Evolutionary conservation across 306 rosid genomes (phyloP), one percentile per base, ranked within the genome.

Genomic region (Ziziphus jujuba): DNA sequence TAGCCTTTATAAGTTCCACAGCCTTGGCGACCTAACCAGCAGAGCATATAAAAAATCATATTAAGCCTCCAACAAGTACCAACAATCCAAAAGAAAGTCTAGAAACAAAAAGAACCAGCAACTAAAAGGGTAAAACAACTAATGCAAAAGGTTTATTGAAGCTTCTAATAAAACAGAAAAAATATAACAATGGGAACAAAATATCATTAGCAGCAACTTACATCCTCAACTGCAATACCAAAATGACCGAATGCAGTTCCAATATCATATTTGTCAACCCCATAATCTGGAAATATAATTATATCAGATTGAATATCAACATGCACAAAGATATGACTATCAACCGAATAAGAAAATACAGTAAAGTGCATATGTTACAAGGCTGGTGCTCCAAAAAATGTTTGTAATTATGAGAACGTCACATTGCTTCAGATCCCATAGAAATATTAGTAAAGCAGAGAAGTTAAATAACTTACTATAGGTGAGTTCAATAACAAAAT

Each of bases 151-250:
- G 24, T 57, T 64, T 51, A 44, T 19, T 69, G 72, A 11, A 64
- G 71, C 52, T 21, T 17, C 49, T 35, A 68, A 24, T 6, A 61
- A 49, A 69, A 47, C 28, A 36, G 25, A 75, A 54, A 68, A 48
- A 50, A 66, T 62, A 43, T 52, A 65, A 70, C 34, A 21, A 69
- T 55, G 48, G 21, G 36, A 5, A 50, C 2, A 67, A 5, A 61
- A 58, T 56, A 40, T 73, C 56, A 23, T 54, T 36, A 73, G 43
- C 6, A 45, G 33, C n/a, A 70, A 79, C 99, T 84, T 72, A 95
- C 99, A 86, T 95, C 96, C 78, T 90, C 97, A 72, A 95, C 87
- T 40, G 97, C 96, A 73, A 95, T 36, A 57, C 97, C 96, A 77
- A 87, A 87, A 78, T 89, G 89, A 66, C 93, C 99, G 72, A 88